phyloP scores from a whole-genome alignment of 2,329 filamentous ascomycete genomes.

The Reticulascus tulasneorum region DNA sequence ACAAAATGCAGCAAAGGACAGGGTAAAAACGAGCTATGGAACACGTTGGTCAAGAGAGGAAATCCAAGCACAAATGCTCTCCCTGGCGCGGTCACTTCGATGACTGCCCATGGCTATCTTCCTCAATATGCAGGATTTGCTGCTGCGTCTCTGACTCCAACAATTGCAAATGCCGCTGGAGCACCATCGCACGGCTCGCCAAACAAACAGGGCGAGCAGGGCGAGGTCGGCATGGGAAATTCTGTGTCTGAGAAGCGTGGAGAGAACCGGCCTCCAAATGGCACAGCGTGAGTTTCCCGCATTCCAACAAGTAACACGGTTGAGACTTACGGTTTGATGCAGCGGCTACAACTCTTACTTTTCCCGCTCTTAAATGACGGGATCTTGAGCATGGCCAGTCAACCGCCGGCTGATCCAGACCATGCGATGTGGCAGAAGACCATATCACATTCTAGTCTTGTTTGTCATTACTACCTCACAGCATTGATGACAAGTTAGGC shows the following conservation, averaged over 20 bases:
- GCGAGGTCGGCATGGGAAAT: slow-evolving; percentile 18
- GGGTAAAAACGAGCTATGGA: slow-evolving; percentile 46
- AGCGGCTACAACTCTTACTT: too few species aligned
- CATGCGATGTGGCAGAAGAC: too few species aligned
- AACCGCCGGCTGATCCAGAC: too few species aligned
- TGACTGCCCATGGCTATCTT: slow-evolving; percentile 50
- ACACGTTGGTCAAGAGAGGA: slow-evolving; percentile 48
- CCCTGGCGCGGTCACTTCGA: slow-evolving; percentile 47
- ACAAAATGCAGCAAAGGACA: slow-evolving; percentile 29
- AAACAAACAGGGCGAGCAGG: slow-evolving; percentile 21
- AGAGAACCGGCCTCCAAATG: slow-evolving; percentile 44
- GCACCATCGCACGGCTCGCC: slow-evolving; percentile 24
- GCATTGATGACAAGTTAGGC: too few species aligned
- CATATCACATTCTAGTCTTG: too few species aligned
- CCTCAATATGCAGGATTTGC: slow-evolving; percentile 51
- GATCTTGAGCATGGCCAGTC: too few species aligned
- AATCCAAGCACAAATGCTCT: slow-evolving; percentile 42
- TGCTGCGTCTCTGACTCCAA: slow-evolving; percentile 44
- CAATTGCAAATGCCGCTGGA: slow-evolving; percentile 34
- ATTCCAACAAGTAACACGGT: too few species aligned
- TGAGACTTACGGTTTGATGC: too few species aligned
- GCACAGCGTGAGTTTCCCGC: too few species aligned
- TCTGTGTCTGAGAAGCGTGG: slow-evolving; percentile 30
- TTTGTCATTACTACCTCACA: too few species aligned
- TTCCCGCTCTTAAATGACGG: too few species aligned